Evolutionary conservation across 164 flowering plant species (phyloP).

Genomic region (Magnolia sinica): DNA sequence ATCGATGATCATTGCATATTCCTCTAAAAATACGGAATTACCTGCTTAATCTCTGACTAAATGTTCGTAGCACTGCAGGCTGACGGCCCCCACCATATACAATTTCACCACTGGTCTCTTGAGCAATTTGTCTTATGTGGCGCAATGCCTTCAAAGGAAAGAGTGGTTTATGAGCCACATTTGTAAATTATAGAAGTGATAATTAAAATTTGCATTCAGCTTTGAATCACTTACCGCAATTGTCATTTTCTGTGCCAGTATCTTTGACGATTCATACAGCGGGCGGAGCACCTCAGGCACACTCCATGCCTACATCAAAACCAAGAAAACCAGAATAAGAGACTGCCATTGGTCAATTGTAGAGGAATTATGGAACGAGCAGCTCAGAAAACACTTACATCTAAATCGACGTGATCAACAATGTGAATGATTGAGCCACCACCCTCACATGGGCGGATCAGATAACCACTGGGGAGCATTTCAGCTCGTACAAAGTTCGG

Average conservation of each 20-base stretch:
- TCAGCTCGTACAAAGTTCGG: conserved; percentile 65
- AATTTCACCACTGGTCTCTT: conserved; percentile 64
- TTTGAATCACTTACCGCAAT: conserved; percentile 47
- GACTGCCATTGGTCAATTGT: neutral
- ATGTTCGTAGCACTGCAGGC: conserved; percentile 73
- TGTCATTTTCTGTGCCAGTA: conserved; percentile 80
- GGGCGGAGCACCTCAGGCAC: conserved; percentile 87
- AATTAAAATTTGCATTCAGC: neutral
- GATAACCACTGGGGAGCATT: conserved; percentile 74
- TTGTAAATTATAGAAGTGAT: neutral
- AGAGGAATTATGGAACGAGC: neutral
- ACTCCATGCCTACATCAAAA: conserved; percentile 41
- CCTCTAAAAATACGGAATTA: conserved; percentile 11
- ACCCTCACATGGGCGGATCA: conserved; percentile 84
- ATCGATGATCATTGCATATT: neutral
- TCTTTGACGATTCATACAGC: conserved; percentile 70
- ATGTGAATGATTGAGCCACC: conserved; percentile 83
- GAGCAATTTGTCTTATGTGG: conserved; percentile 73
- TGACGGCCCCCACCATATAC: conserved; percentile 66
- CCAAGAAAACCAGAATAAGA: neutral
- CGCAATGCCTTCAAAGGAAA: conserved; percentile 53
- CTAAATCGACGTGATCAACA: conserved; percentile 80
- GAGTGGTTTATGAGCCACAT: neutral
- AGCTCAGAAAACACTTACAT: conserved; percentile 35
- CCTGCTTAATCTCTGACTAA: conserved; percentile 78